Base-by-base conservation (phyloP, 495 filamentous ascomycete genomes). In the Neurospora sp. region DNA sequence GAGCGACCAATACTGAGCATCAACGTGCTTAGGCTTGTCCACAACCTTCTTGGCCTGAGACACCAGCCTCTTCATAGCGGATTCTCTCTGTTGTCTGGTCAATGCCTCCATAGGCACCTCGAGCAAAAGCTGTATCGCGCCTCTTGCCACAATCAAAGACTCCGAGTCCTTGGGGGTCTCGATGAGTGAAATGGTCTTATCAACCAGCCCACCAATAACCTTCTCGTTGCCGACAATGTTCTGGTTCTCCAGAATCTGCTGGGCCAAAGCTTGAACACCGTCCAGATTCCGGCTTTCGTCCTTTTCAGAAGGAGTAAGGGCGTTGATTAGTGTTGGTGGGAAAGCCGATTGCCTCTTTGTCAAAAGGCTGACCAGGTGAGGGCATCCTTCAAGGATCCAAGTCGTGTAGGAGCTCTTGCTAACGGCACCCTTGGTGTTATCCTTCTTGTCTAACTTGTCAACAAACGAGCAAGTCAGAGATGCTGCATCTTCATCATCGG, bases 391-490 rank as follows among this genome's bases (percentile, higher is more conserved):
- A 5, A 81, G 68, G 14, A 80, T 78, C 78, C 78, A 81, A 8
- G 59, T 68, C 20, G 76, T n/a, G 42, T 76, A 78, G 5, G 73
- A 69, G 27, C 46, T 72, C 46, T 69, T 73, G 18, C 37, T 74
- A 22, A 78, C 41, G 74, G 76, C 3, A 74, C 39, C 74, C 35
- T 76, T 74, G 20, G 73, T n/a, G 59, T 76, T 46, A 61, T 76
- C 39, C 31, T 74, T 72, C 37, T 75, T 41, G 31, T 73, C 75
- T 10, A 85, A 71, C 72, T 79, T 81, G 59, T 79, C 76, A 16
- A 84, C 70, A 71, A 84, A 82, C 18, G 78, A 75, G 69, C 76
- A 75, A 11, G 78, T 74, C 44, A 84, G 20, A 39, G 73, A 75
- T 0, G 77, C 79, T 14, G 79, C 78, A 5, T 82, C 80, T 10